Evolutionary conservation across 345 rosid species (phyloP), one percentile per base, ranked within the genome.

Genomic region (Melastoma malabathricum): DNA sequence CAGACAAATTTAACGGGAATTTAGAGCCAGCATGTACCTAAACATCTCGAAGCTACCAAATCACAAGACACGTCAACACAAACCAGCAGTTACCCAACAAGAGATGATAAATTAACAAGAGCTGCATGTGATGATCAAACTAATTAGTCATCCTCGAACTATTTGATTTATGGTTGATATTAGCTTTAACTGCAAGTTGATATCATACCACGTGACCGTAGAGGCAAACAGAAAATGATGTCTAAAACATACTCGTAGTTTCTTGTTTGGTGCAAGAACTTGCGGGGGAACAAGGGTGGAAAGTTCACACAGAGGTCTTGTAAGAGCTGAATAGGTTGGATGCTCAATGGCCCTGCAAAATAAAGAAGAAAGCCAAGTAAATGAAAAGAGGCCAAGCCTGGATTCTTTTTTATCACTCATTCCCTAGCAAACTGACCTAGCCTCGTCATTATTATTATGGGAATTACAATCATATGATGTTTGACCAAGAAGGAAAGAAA

Each of bases 271-370:
- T 44, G 84, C 88, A 72, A 87, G 79, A 58, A 66, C 76, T 72
- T 87, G 97, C 46, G 98, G 88, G 48, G 97, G 94, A 61, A 88
- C 73, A 51, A 92, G 78, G 6, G 98, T 82, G 44, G 94, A 82
- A 66, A 92, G 95, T 69, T 92, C 97, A 79, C 99, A 92, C 68
- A 92, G 69, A 15, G 99, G 97, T 65, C 95, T 84, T 46, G 98
- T 92, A 43, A 87, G 82, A 27, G 98, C 98, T 48, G 97, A 92
- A 72, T 87, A 87, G 15, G 97, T 87, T 54, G 97, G 98, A 64
- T 92, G 90, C 56, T 92, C 98, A 72, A 92, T 81, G 55, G 98
- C 95, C 98, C 98, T 92, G 80, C 48, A 67, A 69, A 62, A 61
- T 17, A 27, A 15, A 14, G 45, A 8, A 13, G 15, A 44, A 18